Evolutionary conservation across 352 stramenopile genomes (phyloP).

Genomic region (Phytophthora ohioensis): DNA sequence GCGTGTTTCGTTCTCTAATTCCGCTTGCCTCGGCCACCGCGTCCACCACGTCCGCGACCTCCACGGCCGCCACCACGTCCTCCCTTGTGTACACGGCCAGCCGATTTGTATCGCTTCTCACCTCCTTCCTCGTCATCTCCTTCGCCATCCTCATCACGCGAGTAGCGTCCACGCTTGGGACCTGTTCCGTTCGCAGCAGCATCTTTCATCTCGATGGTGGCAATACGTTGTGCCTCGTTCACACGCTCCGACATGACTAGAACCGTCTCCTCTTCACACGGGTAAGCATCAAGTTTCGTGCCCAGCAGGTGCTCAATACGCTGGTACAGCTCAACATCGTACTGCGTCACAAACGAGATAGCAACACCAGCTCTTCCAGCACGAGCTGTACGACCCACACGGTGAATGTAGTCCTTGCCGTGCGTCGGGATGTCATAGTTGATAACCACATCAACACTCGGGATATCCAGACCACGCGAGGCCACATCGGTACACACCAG

Average conservation of each 20-base stretch:
- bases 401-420: slow-evolving; percentile 99
- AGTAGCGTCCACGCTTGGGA: slow-evolving; percentile 68
- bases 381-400: slow-evolving; percentile 97
- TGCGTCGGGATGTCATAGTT: slow-evolving; percentile 99
- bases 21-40: slow-evolving; percentile 39
- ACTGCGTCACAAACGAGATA: slow-evolving; percentile 98
- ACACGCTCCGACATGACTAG: slow-evolving; percentile 97
- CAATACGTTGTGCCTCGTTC: slow-evolving; percentile 97
- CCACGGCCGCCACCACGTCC: slow-evolving; percentile 42
- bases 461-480: slow-evolving; percentile 96
- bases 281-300: slow-evolving; percentile 83
- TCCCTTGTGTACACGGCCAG: slow-evolving; percentile 61
- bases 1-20: slow-evolving; percentile 38
- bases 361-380: slow-evolving; percentile 94
- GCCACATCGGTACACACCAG: slow-evolving; percentile 92
- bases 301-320: slow-evolving; percentile 93
- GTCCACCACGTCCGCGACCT: slow-evolving; percentile 30
- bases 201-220: slow-evolving; percentile 91
- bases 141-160: slow-evolving; percentile 58
- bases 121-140: slow-evolving; percentile 48
- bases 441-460: slow-evolving; percentile 97
- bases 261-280: slow-evolving; percentile 95
- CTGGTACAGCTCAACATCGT: slow-evolving; percentile 99
- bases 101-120: slow-evolving; percentile 84
- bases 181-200: slow-evolving; percentile 60